Conservation (phyloP, 2,329 filamentous ascomycete species). For the Diaporthe capsici region DNA sequence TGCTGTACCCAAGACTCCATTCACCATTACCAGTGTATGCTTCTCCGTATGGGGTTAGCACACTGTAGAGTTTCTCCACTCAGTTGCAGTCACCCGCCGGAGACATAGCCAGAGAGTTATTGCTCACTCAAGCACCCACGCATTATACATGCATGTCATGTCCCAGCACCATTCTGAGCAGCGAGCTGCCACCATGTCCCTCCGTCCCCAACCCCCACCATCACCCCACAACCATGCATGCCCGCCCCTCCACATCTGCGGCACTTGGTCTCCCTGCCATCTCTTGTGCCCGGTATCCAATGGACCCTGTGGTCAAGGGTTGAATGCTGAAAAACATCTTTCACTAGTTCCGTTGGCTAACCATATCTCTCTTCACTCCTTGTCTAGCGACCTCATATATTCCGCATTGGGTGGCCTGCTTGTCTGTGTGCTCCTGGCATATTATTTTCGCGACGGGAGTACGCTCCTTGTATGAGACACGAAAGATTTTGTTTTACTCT, state of each 20-base stretch:
- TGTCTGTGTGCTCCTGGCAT: slow-evolving; percentile 22
- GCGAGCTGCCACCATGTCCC: neutral
- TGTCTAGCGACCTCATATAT: neutral
- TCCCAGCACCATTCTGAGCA: neutral
- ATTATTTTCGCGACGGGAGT: neutral
- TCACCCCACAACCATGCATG: neutral
- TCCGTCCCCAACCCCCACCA: neutral
- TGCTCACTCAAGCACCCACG: neutral
- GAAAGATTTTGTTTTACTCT: neutral
- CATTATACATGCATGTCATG: neutral
- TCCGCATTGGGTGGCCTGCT: neutral
- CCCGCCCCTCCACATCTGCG: neutral
- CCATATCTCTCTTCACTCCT: too few species aligned
- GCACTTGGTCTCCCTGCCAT: neutral
- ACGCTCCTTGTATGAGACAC: neutral
- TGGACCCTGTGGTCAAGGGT: neutral
- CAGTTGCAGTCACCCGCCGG: neutral
- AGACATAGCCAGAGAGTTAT: too few species aligned
- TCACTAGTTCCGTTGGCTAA: neutral
- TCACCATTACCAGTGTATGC: neutral
- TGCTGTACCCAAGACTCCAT: neutral
- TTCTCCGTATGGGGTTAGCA: neutral
- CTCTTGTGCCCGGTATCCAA: neutral
- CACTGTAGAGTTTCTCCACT: neutral
- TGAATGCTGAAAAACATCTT: neutral